Conservation (phyloP, 164 flowering plant genomes). For the Nymphaea colorata region DNA sequence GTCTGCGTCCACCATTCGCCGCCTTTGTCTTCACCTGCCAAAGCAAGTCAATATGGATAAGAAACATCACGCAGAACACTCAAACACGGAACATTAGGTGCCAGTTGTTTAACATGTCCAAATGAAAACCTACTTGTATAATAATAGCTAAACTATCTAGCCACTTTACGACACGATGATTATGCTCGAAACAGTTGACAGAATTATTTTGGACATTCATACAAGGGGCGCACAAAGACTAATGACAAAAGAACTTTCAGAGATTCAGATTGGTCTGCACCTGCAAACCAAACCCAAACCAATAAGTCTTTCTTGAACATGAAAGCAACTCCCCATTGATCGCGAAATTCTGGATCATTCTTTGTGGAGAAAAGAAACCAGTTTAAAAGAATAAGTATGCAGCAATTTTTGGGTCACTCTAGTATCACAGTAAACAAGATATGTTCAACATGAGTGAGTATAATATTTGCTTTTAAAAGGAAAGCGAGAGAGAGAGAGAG, state of each 20-base stretch:
- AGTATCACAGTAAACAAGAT: no score
- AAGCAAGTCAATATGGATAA: not conserved
- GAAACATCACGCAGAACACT: not conserved
- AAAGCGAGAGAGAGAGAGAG: no score
- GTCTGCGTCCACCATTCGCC: not conserved
- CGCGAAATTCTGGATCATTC: no score
- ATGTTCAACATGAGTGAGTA: no score
- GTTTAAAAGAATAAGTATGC: no score
- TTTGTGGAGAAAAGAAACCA: no score
- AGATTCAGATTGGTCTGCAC: not conserved
- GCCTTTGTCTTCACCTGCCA: not conserved
- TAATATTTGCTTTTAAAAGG: no score
- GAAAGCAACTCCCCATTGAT: no score
- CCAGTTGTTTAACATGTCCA: not conserved
- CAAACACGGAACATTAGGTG: not conserved
- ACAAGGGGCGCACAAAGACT: not conserved
- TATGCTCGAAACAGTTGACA: not conserved
- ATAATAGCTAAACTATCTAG: not conserved
- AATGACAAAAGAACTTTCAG: not conserved
- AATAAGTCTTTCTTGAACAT: no score
- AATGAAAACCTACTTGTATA: not conserved
- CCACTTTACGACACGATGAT: not conserved
- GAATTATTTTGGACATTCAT: not conserved
- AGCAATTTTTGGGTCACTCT: no score
- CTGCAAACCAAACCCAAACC: no score